Evolutionary conservation across 1,139 yeast genomes (phyloP), one percentile per base, ranked within the genome.

Genomic region (Wickerhamiella pararugosa): DNA sequence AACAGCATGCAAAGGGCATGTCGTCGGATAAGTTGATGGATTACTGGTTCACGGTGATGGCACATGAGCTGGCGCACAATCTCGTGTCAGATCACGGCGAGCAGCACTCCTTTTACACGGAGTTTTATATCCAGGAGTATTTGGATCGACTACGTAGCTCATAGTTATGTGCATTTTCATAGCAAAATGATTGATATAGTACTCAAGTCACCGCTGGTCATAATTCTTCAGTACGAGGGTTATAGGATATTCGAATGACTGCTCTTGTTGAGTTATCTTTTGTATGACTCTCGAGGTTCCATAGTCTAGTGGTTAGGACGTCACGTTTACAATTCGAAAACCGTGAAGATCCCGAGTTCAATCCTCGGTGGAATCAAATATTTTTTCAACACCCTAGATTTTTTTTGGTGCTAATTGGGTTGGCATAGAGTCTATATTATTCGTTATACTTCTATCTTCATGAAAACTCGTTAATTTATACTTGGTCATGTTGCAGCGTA

Each of bases 61-160:
- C 68, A 1, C 69, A 64, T 42, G 69, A 64, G 45, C 47, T 64
- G 41, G 68, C 69, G 2, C 69, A 64, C 49, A 65, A 64, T 44
- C 41, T 64, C 34, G 61, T 52, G 5, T 21, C 49, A 1, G 51
- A 55, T 9, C 69, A 64, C 45, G 67, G 67, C 5, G 53, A 57
- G n/a, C 49, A 51, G 34, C 69, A 65, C 46, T 57, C 65, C 5
- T 60, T 51, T 41, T 59, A 53, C 44, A 51, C 63, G 30, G 67
- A 62, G 45, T 47, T 53, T 7, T 58, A 56, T 40, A 46, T 58
- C 9, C 62, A 59, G 40, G 37, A 42, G 27, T 51, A 47, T 32
- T 47, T 59, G 36, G 25, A 26, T 6, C n/a, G 11, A 6, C 31
- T 35, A 11, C 42, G 39, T 26, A n/a, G 15, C n/a, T 26, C 34